Evolutionary conservation across 1,284 basidiomycete genomes (phyloP).

Genomic region (Phaffia rhodozyma): DNA sequence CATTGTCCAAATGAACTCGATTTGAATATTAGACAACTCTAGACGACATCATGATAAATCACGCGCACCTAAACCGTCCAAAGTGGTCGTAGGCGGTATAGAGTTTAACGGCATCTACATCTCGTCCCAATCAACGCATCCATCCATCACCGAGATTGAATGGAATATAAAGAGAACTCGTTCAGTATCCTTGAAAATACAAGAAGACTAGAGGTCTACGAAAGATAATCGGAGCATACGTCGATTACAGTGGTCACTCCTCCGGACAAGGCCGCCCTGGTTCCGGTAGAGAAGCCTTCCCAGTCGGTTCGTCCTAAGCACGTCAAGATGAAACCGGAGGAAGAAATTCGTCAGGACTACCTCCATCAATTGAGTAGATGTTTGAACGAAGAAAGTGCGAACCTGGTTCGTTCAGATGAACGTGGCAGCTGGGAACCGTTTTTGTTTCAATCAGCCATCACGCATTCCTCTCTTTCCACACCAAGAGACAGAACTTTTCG

Average conservation of each 20-base stretch:
- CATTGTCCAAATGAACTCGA: conserved; percentile 1
- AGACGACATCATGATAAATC: conserved; percentile 25
- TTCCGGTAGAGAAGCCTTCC: conserved; percentile 89
- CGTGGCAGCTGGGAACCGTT: conserved; percentile 54
- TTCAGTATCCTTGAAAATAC: background rate
- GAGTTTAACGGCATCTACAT: conserved; percentile 80
- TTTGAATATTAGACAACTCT: background rate
- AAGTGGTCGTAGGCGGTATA: conserved; percentile 81
- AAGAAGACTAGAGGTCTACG: background rate
- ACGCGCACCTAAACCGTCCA: conserved; percentile 59
- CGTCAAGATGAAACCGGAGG: background rate
- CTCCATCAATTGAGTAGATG: too few species aligned
- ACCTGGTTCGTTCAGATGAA: conserved; percentile 87
- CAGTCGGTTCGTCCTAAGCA: conserved; percentile 52
- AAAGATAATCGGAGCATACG: background rate
- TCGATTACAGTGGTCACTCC: conserved; percentile 85
- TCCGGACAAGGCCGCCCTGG: conserved; percentile 71
- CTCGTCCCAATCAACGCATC: background rate
- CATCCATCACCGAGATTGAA: too few species aligned
- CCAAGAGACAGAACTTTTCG: background rate
- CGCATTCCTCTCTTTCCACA: background rate
- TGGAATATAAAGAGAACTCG: background rate
- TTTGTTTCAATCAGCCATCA: conserved; percentile 19
- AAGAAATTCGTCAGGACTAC: background rate
- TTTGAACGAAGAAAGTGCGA: conserved; percentile 21